phyloP scores from a whole-genome alignment of 805 yeast genomes.

The Saccharomyces paradoxus region DNA sequence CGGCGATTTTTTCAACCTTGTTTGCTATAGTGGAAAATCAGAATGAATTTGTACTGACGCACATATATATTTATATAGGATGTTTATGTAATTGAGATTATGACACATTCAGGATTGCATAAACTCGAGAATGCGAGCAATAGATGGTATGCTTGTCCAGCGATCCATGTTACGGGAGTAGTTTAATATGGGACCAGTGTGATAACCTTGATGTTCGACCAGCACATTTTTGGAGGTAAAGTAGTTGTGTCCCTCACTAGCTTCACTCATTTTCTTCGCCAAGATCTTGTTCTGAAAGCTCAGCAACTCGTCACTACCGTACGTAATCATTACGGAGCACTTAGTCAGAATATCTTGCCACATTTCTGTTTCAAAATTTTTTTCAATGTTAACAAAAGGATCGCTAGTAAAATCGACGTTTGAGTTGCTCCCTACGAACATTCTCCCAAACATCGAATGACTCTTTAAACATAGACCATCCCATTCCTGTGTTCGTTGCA shows the following conservation, averaged over 20 bases:
- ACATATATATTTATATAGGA: not conserved
- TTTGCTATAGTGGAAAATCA: not conserved
- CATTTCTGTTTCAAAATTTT: slow-evolving; percentile 7
- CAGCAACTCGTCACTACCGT: slow-evolving; percentile 21
- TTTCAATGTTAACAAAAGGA: slow-evolving; percentile 15
- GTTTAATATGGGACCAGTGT: slow-evolving; percentile 11
- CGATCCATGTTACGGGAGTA: not conserved
- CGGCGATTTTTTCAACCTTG: not conserved
- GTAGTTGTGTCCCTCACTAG: not conserved
- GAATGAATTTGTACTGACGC: not conserved
- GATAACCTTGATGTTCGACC: slow-evolving; percentile 8
- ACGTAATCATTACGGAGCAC: slow-evolving; percentile 10
- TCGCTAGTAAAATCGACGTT: slow-evolving; percentile 1
- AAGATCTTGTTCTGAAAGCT: slow-evolving; percentile 12
- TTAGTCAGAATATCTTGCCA: slow-evolving; percentile 13
- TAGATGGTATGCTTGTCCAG: not conserved
- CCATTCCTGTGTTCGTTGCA: not conserved
- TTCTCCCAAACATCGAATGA: not conserved
- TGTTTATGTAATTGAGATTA: not conserved
- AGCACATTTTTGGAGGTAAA: not conserved
- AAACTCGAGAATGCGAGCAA: slow-evolving; percentile 2
- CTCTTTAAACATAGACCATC: not conserved
- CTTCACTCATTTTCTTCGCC: slow-evolving; percentile 3
- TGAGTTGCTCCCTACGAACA: not conserved
- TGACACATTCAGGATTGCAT: not conserved